Conservation (phyloP, 257 asterid genomes). For the Ajuga chamaepitys region DNA sequence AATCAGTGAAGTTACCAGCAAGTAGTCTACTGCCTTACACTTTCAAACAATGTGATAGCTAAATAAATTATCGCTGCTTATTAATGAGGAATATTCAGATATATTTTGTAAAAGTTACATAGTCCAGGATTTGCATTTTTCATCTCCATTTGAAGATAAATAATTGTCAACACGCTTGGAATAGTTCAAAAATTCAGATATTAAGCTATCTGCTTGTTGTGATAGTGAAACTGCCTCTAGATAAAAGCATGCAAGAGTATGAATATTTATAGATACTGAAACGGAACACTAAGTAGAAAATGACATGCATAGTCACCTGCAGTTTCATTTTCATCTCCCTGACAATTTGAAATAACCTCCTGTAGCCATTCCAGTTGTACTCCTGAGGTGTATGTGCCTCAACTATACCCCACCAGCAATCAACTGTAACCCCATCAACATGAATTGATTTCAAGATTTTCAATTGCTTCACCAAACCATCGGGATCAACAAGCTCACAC, state of each 20-base stretch:
- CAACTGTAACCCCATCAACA: conserved; percentile 78
- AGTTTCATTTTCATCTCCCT: conserved; percentile 75
- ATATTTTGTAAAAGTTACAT: not conserved
- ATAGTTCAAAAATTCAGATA: not conserved
- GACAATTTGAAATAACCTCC: conserved; percentile 66
- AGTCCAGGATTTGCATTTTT: not conserved
- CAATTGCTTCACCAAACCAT: conserved; percentile 76
- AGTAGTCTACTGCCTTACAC: conserved; percentile 4
- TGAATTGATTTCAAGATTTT: conserved; percentile 65
- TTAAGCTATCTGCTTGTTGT: not conserved
- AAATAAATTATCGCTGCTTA: not conserved
- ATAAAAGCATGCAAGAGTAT: conserved; percentile 6
- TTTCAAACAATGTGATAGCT: conserved; percentile 1
- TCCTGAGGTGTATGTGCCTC: conserved; percentile 89
- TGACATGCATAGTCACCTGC: conserved; percentile 46
- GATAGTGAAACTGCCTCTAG: conserved; percentile 1
- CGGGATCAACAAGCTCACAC: conserved; percentile 87
- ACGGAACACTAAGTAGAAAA: conserved; percentile 6
- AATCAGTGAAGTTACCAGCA: not conserved
- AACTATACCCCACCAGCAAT: conserved; percentile 99
- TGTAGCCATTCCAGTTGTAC: conserved; percentile 96
- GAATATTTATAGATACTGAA: not conserved
- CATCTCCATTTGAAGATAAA: not conserved
- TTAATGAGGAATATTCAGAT: not conserved
- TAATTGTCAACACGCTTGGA: not conserved